phyloP scores from a whole-genome alignment of 2,329 filamentous ascomycete genomes.

The Alternaria viburni region DNA sequence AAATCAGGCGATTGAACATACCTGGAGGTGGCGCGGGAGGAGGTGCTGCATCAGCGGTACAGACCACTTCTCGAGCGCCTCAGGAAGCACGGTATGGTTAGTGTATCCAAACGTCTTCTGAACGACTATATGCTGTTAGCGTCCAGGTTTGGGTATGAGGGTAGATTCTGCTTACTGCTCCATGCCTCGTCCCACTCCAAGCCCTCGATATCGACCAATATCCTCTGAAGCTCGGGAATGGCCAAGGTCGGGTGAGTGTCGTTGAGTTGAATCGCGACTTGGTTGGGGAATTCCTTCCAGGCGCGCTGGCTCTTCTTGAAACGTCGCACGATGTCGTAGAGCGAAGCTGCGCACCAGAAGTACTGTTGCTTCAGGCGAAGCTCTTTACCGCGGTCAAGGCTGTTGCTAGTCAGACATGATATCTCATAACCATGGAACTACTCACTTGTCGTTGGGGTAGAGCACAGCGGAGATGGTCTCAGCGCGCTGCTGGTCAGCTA shows the following conservation, averaged over 20 bases:
- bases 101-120: slow-evolving; percentile 85
- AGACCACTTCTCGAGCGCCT: slow-evolving; percentile 98
- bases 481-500: slow-evolving; percentile 97
- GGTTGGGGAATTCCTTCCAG: slow-evolving; percentile 91
- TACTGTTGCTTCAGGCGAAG: slow-evolving; percentile 98
- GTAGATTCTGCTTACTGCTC: slow-evolving; percentile 63
- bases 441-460: slow-evolving; percentile 89
- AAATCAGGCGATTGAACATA: slow-evolving; percentile 4
- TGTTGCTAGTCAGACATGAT: slow-evolving; percentile 20
- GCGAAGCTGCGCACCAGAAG: slow-evolving; percentile 98
- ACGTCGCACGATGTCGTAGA: slow-evolving; percentile 93
- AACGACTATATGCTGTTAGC: slow-evolving; percentile 49
- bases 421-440: not conserved
- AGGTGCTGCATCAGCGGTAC: slow-evolving; percentile 91
- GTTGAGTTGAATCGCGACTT: slow-evolving; percentile 96
- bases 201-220: slow-evolving; percentile 86
- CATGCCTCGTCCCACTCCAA: slow-evolving; percentile 94
- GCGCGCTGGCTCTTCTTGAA: slow-evolving; percentile 96
- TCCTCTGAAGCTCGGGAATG: slow-evolving; percentile 93
- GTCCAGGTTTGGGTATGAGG: not conserved
- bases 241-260: slow-evolving; percentile 97
- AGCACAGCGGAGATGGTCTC: slow-evolving; percentile 98
- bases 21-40: slow-evolving; percentile 86
- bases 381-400: slow-evolving; percentile 91
- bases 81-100: slow-evolving; percentile 96